These are phyloP conservation scores for Breynia disticha DNA, from an alignment of 441 rosid genomes.

Conservation along the genomic window DNA sequence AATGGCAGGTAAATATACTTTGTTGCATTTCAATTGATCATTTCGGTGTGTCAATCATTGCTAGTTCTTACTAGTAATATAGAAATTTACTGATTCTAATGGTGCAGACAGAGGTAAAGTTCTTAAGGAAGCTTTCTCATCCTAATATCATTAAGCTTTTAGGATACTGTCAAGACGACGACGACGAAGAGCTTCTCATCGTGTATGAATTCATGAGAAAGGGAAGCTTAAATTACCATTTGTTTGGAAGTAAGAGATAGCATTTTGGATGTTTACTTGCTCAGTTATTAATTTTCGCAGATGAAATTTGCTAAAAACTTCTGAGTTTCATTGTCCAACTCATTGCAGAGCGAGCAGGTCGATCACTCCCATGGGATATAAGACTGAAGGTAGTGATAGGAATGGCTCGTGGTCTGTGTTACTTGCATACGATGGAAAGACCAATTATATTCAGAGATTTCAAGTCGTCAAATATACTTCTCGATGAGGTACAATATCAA, in stretches of 20 bases:
- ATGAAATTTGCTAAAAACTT: too few relatives aligned
- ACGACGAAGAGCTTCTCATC: conserved; percentile 49
- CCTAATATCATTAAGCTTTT: conserved; percentile 60
- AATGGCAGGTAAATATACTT: conserved; percentile 54
- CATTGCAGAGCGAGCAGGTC: conserved; percentile 41
- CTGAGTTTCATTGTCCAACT: background rate
- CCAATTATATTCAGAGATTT: conserved; percentile 71
- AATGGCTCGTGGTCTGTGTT: conserved; percentile 65
- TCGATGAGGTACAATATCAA: conserved; percentile 49
- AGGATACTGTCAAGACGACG: conserved; percentile 68
- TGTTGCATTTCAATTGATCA: background rate
- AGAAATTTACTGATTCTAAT: background rate
- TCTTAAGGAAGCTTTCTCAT: conserved; percentile 67
- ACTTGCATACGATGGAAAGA: conserved; percentile 55
- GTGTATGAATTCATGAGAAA: conserved; percentile 70
- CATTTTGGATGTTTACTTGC: background rate
- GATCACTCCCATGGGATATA: conserved; percentile 49
- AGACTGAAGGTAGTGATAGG: conserved; percentile 59
- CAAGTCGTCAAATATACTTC: conserved; percentile 71
- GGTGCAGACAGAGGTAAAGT: conserved; percentile 56
- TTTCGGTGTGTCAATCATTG: too few relatives aligned
- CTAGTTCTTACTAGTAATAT: background rate
- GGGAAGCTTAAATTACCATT: conserved; percentile 75
- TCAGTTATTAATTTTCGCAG: background rate
- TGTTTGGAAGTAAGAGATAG: conserved; percentile 54